These are phyloP conservation scores for Talaromyces islandicus DNA, from an alignment of 2,329 filamentous ascomycete species.

Conservation along the genomic window DNA sequence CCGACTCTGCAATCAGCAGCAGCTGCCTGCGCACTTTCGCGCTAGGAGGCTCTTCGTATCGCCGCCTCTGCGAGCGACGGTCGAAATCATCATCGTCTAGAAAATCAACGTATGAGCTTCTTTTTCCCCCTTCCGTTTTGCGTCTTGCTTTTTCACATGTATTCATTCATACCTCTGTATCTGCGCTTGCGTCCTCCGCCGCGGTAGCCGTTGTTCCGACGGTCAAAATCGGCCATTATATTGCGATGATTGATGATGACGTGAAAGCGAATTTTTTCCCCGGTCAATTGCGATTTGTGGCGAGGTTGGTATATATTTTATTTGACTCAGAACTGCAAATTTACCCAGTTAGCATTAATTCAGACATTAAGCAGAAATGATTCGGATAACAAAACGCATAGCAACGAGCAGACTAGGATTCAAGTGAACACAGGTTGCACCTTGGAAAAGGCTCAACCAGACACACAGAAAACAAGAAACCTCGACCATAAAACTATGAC, in stretches of 20 bases:
- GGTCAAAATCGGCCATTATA: constrained; percentile 50
- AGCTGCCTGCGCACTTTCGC: constrained; percentile 72
- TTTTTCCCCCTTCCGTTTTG: no score
- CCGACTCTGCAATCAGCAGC: constrained; percentile 72
- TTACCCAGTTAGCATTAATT: background rate
- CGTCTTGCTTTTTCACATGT: no score
- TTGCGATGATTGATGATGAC: background rate
- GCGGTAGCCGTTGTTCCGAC: constrained; percentile 48
- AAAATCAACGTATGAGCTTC: constrained; percentile 18
- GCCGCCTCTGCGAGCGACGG: constrained; percentile 63
- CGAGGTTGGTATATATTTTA: background rate
- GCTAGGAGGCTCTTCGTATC: constrained; percentile 66
- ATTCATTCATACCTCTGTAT: constrained; percentile 61
- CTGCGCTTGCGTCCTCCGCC: constrained; percentile 62
- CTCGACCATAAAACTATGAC: background rate
- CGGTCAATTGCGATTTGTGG: background rate
- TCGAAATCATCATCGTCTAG: constrained; percentile 72
- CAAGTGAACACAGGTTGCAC: no score
- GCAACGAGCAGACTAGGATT: background rate
- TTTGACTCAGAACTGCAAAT: background rate
- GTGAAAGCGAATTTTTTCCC: background rate
- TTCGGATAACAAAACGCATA: background rate
- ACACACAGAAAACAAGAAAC: background rate
- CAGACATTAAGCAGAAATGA: background rate
- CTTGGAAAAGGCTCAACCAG: no score